Conservation (phyloP, 2,329 filamentous ascomycete genomes). For the Exserohilum rostratum region DNA sequence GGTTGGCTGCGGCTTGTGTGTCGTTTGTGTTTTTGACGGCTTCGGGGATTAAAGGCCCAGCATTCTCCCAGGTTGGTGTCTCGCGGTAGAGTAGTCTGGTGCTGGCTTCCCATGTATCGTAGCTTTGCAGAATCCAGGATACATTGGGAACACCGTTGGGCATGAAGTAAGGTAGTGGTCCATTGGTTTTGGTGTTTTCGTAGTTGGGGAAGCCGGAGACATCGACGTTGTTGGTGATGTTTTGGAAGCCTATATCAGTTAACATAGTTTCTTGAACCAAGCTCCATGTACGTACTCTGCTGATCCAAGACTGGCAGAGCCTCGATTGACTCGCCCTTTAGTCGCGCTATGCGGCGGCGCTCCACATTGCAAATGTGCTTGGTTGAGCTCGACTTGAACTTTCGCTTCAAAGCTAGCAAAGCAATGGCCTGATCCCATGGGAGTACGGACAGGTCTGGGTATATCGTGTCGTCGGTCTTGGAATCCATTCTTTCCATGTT, state of each 20-base stretch:
- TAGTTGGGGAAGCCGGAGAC: slow-evolving; percentile 32
- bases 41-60: neutral
- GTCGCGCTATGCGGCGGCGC: slow-evolving; percentile 38
- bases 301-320: slow-evolving; percentile 21
- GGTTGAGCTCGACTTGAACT: slow-evolving; percentile 36
- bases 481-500: slow-evolving; percentile 39
- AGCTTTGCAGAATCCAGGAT: slow-evolving; percentile 11
- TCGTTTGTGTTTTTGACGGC: neutral
- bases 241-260: slow-evolving; percentile 23
- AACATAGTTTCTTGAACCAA: slow-evolving; percentile 1
- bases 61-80: neutral
- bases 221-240: slow-evolving; percentile 39
- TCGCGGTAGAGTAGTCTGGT: slow-evolving; percentile 21
- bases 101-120: slow-evolving; percentile 13
- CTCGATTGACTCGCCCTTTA: slow-evolving; percentile 34
- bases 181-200: slow-evolving; percentile 11
- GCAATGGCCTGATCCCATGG: slow-evolving; percentile 39
- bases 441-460: slow-evolving; percentile 33
- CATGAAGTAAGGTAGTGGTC: slow-evolving; percentile 19
- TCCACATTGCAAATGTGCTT: slow-evolving; percentile 42
- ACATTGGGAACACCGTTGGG: slow-evolving; percentile 17
- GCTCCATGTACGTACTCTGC: slow-evolving; percentile 22
- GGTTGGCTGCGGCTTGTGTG: neutral
- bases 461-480: slow-evolving; percentile 33
- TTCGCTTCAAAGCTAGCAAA: slow-evolving; percentile 29